phyloP scores from a whole-genome alignment of 139 green algal genomes.

The Chlorella sorokiniana region DNA sequence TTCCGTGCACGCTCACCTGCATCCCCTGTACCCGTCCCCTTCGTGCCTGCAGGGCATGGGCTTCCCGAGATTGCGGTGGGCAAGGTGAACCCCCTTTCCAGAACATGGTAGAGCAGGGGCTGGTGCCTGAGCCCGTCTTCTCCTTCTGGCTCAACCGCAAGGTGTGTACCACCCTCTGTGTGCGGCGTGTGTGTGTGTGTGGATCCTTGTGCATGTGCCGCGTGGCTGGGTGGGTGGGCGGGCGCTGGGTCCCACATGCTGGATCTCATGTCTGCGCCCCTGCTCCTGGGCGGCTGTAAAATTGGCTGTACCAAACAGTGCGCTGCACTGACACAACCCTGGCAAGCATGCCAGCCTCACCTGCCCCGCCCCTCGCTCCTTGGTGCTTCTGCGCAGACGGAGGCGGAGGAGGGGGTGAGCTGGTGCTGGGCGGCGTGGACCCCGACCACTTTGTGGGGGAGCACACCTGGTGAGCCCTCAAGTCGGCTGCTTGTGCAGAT shows the following conservation, averaged over 20 bases:
- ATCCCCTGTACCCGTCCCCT: not conserved
- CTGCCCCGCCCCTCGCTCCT: constrained; percentile 71
- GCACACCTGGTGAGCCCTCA: constrained; percentile 83
- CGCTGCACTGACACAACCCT: too few relatives aligned
- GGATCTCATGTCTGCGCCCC: too few relatives aligned
- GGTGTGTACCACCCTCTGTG: not conserved
- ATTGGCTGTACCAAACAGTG: too few relatives aligned
- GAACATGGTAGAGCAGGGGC: constrained; percentile 80
- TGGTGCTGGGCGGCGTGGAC: constrained; percentile 94
- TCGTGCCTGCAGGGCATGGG: constrained; percentile 81
- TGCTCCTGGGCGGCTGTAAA: too few relatives aligned
- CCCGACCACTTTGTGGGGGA: constrained; percentile 85
- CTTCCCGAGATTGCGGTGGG: constrained; percentile 91
- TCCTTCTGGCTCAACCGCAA: constrained; percentile 96
- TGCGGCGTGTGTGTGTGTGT: too few relatives aligned
- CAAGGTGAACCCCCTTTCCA: constrained; percentile 86
- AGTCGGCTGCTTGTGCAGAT: not conserved
- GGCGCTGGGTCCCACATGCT: too few relatives aligned
- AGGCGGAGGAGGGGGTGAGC: constrained; percentile 80
- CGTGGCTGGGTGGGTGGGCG: too few relatives aligned
- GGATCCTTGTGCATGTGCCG: too few relatives aligned
- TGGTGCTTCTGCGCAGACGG: constrained; percentile 6
- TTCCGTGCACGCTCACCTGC: not conserved
- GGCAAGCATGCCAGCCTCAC: too few relatives aligned
- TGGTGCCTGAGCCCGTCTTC: constrained; percentile 90